Percentiles rank a stretch among this genome's conserved stretches.
phyloP scores from a whole-genome alignment of 1,139 yeast genomes.

The Candida sp. region DNA sequence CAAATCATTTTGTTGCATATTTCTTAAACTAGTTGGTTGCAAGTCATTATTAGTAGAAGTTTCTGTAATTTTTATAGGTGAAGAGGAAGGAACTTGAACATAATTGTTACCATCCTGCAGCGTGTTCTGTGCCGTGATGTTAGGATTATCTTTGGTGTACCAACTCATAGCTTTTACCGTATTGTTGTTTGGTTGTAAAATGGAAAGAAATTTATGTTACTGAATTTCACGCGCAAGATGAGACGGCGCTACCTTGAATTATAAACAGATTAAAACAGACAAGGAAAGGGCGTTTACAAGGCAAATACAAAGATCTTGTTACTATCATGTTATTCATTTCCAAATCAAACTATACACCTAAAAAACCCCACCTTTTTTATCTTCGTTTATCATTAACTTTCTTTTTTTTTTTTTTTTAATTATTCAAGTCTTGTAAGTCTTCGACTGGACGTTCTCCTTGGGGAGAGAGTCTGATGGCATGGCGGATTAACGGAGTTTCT shows the following conservation, averaged over 20 bases:
- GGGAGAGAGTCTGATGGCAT: conserved; percentile 44
- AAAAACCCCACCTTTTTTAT: not conserved
- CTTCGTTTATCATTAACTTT: not conserved
- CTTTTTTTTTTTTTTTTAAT: conserved; percentile 13
- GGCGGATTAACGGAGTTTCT: conserved; percentile 35
- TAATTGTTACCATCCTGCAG: conserved; percentile 15
- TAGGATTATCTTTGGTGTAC: conserved; percentile 22
- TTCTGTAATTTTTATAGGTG: conserved; percentile 26
- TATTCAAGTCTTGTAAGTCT: conserved; percentile 28
- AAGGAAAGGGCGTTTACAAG: no score
- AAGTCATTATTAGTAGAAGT: conserved; percentile 15
- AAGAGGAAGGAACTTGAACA: conserved; percentile 37
- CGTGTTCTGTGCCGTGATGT: conserved; percentile 14
- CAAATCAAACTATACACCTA: not conserved
- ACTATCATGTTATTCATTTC: not conserved
- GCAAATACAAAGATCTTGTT: not conserved
- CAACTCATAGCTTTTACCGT: conserved; percentile 23
- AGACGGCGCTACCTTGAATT: no score
- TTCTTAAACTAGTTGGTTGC: not conserved
- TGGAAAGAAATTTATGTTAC: not conserved
- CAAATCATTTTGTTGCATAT: conserved; percentile 10
- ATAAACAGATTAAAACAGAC: not conserved
- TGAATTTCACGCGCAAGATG: not conserved
- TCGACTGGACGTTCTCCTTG: conserved; percentile 46
- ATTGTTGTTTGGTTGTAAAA: not conserved